Evolutionary conservation across 2,329 filamentous ascomycete genomes (phyloP).

Genomic region (Fusarium sp.): DNA sequence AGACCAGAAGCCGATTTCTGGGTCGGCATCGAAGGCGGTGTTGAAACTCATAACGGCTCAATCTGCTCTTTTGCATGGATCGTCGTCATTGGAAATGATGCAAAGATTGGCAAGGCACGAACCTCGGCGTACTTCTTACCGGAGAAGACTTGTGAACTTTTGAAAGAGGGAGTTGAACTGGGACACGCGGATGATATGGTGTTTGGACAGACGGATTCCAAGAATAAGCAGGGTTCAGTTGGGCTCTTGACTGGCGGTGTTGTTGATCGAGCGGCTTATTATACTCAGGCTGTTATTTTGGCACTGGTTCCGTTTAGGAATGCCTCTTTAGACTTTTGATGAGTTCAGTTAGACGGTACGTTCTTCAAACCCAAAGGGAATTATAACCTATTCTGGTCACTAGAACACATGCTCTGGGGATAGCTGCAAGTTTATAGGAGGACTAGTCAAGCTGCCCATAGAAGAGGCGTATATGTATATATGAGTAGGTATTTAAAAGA

Average conservation of each 20-base stretch:
- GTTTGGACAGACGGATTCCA: constrained; percentile 52
- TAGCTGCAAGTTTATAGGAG: no score
- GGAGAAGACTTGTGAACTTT: constrained; percentile 49
- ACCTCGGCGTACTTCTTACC: constrained; percentile 53
- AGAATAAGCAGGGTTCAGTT: constrained; percentile 53
- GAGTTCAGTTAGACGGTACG: background rate
- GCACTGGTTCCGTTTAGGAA: constrained; percentile 57
- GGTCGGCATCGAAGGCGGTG: constrained; percentile 56
- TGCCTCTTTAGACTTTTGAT: constrained; percentile 46
- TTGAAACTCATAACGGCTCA: constrained; percentile 45
- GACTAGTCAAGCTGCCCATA: background rate
- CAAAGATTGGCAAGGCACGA: constrained; percentile 50
- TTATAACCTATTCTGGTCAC: no score
- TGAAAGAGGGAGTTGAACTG: constrained; percentile 52
- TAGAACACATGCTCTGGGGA: no score
- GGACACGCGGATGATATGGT: constrained; percentile 54
- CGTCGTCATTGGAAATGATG: constrained; percentile 46
- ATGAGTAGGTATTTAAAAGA: constrained; percentile 1
- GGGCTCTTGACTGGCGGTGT: constrained; percentile 54
- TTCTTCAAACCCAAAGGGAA: background rate
- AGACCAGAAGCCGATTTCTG: constrained; percentile 52
- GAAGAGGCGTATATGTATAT: constrained; percentile 1
- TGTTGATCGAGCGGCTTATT: constrained; percentile 51
- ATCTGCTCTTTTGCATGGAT: constrained; percentile 56
- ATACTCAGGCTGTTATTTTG: constrained; percentile 53